Evolutionary conservation across 1,139 yeast species (phyloP).

Genomic region (Kodamaea fungicola): DNA sequence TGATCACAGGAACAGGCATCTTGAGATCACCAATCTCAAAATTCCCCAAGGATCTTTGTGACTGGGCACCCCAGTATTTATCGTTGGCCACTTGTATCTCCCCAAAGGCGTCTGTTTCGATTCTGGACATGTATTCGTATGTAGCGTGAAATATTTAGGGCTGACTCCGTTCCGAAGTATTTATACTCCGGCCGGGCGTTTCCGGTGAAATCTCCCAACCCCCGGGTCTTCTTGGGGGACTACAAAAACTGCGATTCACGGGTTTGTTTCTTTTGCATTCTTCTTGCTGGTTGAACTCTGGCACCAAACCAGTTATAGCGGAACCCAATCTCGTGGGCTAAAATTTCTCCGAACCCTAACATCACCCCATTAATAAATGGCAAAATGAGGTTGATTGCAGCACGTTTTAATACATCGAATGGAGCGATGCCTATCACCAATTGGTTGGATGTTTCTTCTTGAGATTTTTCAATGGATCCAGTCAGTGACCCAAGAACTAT

Average conservation of each 20-base stretch:
- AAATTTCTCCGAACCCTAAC: constrained; percentile 94
- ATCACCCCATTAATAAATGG: constrained; percentile 93
- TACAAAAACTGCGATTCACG: constrained; percentile 12
- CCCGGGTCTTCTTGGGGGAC: constrained; percentile 2
- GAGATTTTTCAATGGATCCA: constrained; percentile 3
- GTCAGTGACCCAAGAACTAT: constrained; percentile 8
- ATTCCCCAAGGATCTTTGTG: constrained; percentile 19
- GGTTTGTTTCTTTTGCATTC: constrained; percentile 22
- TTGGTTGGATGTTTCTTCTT: background rate
- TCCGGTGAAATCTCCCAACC: background rate
- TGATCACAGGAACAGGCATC: constrained; percentile 18
- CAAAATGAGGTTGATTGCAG: constrained; percentile 71
- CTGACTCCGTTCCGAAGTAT: background rate
- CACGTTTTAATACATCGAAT: constrained; percentile 37
- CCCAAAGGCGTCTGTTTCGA: constrained; percentile 20
- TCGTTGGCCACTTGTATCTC: constrained; percentile 16
- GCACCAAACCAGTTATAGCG: constrained; percentile 78
- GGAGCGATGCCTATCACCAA: background rate
- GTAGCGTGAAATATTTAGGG: background rate
- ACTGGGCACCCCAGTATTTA: constrained; percentile 21
- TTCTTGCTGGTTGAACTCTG: constrained; percentile 45
- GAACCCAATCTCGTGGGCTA: constrained; percentile 91
- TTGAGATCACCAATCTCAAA: constrained; percentile 18
- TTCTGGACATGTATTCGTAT: constrained; percentile 10
- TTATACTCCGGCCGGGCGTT: constrained; percentile 1